Conservation (phyloP, 139 green algal genomes). For the Eudorina sp. region DNA sequence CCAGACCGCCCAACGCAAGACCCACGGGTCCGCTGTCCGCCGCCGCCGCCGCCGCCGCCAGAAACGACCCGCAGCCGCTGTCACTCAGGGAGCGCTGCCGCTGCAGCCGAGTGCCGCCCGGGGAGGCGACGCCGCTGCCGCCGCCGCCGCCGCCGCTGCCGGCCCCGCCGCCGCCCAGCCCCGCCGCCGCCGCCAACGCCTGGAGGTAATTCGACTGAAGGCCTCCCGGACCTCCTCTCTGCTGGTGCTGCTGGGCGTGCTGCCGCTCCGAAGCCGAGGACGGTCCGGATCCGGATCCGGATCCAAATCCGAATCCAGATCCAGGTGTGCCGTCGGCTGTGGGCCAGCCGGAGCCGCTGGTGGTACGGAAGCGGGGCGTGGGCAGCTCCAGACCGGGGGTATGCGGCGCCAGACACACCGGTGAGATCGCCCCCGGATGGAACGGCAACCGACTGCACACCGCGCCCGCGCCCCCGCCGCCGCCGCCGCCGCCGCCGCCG, state of each 20-base stretch:
- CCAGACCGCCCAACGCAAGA: background rate
- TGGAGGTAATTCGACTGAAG: background rate
- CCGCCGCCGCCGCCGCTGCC: background rate
- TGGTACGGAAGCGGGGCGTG: background rate
- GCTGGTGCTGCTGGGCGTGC: constrained; percentile 11
- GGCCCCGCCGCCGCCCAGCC: background rate
- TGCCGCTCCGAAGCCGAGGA: background rate
- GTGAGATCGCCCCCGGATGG: background rate
- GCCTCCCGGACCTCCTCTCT: background rate
- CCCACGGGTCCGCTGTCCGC: constrained; percentile 29
- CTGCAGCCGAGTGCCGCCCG: background rate
- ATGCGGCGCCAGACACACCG: background rate
- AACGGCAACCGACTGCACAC: background rate
- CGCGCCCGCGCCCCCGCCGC: no score
- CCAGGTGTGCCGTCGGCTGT: background rate
- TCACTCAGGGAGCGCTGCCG: constrained; percentile 17
- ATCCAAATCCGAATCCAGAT: no score
- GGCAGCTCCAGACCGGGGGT: background rate
- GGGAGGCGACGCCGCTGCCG: background rate
- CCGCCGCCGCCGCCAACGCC: background rate
- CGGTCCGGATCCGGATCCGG: no score
- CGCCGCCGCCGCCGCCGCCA: background rate
- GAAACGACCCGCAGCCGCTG: constrained; percentile 19
- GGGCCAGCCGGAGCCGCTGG: background rate
- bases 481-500: background rate